Conservation (phyloP, 352 stramenopile species). For the Phytophthora gonapodyides region DNA sequence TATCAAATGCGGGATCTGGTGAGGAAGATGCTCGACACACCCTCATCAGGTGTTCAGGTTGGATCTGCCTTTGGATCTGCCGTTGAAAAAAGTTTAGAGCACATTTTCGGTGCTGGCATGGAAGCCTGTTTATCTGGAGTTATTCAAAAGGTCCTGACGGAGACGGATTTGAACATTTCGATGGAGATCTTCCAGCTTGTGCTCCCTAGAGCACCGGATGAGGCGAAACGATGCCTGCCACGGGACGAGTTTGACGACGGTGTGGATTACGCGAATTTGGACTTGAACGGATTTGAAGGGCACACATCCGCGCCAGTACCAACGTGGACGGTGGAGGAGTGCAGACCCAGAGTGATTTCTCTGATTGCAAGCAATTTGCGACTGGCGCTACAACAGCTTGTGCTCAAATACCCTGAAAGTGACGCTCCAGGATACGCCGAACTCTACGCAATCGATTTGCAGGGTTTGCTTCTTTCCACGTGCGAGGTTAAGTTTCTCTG, state of each 20-base stretch:
- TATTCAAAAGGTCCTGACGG: constrained; percentile 35
- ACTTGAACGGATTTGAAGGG: constrained; percentile 40
- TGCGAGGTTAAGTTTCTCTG: constrained; percentile 69
- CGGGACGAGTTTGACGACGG: constrained; percentile 61
- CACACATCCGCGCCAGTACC: neutral
- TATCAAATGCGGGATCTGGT: constrained; percentile 55
- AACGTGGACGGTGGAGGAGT: constrained; percentile 34
- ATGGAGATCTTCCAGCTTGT: constrained; percentile 65
- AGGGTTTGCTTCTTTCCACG: constrained; percentile 62
- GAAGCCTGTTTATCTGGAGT: constrained; percentile 51
- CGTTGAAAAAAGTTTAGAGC: constrained; percentile 43
- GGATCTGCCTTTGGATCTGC: constrained; percentile 29
- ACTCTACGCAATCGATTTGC: constrained; percentile 69
- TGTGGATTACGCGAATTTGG: constrained; percentile 45
- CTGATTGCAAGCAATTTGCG: constrained; percentile 44
- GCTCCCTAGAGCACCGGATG: constrained; percentile 38
- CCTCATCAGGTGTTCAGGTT: constrained; percentile 16
- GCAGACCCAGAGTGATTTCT: constrained; percentile 33
- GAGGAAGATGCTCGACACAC: constrained; percentile 30
- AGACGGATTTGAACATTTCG: constrained; percentile 44
- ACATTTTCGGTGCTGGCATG: constrained; percentile 48
- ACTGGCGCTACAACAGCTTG: constrained; percentile 52
- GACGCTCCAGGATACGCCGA: constrained; percentile 46
- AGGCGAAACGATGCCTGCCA: constrained; percentile 29
- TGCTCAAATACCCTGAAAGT: constrained; percentile 52